Conservation (phyloP, 441 rosid genomes). For the Theobroma grandiflorum region DNA sequence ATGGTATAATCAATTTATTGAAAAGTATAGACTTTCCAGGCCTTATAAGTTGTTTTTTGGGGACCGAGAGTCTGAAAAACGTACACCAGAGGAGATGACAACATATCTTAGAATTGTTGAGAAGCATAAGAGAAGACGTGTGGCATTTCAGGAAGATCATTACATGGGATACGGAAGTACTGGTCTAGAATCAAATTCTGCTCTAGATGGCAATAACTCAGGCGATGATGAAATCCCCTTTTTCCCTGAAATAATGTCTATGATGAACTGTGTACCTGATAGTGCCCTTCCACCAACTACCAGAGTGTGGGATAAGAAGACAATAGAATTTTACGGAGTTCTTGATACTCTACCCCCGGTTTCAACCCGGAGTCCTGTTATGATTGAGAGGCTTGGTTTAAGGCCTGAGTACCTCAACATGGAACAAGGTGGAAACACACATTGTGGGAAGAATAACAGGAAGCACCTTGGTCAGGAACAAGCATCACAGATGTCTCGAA, state of each 20-base stretch:
- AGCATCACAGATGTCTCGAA: conserved; percentile 64
- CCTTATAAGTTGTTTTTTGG: conserved; percentile 59
- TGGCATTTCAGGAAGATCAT: conserved; percentile 57
- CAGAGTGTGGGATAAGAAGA: conserved; percentile 48
- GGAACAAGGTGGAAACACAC: conserved; percentile 69
- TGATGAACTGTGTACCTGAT: conserved; percentile 82
- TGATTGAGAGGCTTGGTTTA: conserved; percentile 86
- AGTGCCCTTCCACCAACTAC: conserved; percentile 59
- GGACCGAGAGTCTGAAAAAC: conserved; percentile 68
- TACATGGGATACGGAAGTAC: conserved; percentile 39
- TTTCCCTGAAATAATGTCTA: conserved; percentile 83
- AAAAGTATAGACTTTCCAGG: conserved; percentile 63
- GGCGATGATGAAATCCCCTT: conserved; percentile 63
- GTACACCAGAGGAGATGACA: conserved; percentile 82
- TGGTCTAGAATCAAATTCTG: conserved; percentile 50
- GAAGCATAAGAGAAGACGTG: conserved; percentile 79
- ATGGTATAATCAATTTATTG: conserved; percentile 84
- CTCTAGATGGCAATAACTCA: conserved; percentile 49
- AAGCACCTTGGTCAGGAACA: conserved; percentile 71
- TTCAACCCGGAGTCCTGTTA: conserved; percentile 64
- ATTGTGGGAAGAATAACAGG: conserved; percentile 61
- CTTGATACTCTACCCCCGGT: conserved; percentile 80
- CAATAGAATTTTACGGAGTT: conserved; percentile 68
- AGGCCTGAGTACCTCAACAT: conserved; percentile 62
- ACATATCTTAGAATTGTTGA: conserved; percentile 60